Evolutionary conservation across 1,284 basidiomycete genomes (phyloP).

Genomic region (Puccinia triticina): DNA sequence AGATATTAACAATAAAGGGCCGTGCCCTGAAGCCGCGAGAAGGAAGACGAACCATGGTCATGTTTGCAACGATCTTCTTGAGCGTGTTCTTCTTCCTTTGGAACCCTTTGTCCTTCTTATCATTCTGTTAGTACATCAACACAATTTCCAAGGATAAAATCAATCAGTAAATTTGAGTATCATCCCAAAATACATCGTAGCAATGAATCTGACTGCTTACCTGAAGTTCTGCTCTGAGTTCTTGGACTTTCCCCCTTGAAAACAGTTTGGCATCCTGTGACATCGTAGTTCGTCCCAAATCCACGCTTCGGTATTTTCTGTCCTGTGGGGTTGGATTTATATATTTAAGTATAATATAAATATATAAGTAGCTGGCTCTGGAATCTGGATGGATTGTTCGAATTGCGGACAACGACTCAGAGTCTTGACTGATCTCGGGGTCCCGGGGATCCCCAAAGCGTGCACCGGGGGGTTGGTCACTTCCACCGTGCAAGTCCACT

Average conservation of each 20-base stretch:
- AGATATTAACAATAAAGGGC: too few relatives aligned
- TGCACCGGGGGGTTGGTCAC: neutral
- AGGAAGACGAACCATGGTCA: conserved; percentile 56
- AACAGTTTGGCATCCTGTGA: conserved; percentile 59
- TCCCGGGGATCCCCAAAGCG: too few relatives aligned
- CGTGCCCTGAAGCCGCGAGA: neutral
- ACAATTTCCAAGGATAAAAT: neutral
- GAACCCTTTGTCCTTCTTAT: conserved; percentile 60
- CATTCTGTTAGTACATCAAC: conserved; percentile 46
- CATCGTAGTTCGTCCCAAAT: conserved; percentile 13
- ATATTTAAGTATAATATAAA: too few relatives aligned
- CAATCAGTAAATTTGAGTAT: neutral
- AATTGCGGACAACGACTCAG: too few relatives aligned
- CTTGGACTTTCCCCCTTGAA: conserved; percentile 58
- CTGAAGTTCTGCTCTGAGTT: conserved; percentile 58
- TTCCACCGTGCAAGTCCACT: too few relatives aligned
- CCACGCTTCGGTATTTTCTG: too few relatives aligned
- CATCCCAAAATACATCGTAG: too few relatives aligned
- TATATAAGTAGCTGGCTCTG: too few relatives aligned
- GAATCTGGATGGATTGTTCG: too few relatives aligned
- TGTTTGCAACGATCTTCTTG: conserved; percentile 61
- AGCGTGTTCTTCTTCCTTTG: conserved; percentile 58
- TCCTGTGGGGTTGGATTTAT: too few relatives aligned
- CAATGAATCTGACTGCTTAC: conserved; percentile 29
- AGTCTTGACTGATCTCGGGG: too few relatives aligned